Percentiles rank a stretch among this genome's conserved stretches.
Conservation (phyloP, 202 grass and related monocot species). For the Miscanthus sacchariflorus region DNA sequence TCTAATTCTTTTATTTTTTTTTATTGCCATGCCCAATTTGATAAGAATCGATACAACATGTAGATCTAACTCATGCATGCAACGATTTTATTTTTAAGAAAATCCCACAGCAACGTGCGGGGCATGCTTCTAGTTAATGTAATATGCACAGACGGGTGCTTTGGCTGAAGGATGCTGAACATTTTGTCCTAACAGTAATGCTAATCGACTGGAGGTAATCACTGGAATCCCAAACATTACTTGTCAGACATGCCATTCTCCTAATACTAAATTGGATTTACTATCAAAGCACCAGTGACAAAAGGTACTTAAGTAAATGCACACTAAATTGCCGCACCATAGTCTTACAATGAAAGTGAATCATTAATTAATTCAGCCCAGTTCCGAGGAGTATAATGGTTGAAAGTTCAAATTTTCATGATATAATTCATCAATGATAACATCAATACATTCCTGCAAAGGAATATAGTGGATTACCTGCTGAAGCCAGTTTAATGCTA, state of each 20-base stretch:
- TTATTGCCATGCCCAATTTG: too few relatives aligned
- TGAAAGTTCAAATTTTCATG: conserved; percentile 17
- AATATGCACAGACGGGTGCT: not conserved
- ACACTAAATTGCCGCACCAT: not conserved
- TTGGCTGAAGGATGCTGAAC: not conserved
- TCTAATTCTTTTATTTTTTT: too few relatives aligned
- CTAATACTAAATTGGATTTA: conserved; percentile 24
- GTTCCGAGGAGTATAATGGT: not conserved
- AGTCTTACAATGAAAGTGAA: not conserved
- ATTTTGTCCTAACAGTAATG: not conserved
- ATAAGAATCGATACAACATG: too few relatives aligned
- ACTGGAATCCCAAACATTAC: not conserved
- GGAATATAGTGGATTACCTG: conserved; percentile 62
- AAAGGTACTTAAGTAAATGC: conserved; percentile 5
- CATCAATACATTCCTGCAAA: conserved; percentile 24
- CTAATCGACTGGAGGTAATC: not conserved
- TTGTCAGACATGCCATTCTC: not conserved
- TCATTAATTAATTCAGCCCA: conserved; percentile 6
- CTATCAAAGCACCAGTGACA: not conserved
- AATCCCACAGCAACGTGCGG: too few relatives aligned
- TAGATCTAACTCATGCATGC: too few relatives aligned
- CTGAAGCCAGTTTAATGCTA: conserved; percentile 91
- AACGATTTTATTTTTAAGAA: too few relatives aligned
- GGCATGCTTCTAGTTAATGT: not conserved
- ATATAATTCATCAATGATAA: conserved; percentile 14